phyloP scores from a whole-genome alignment of 371 early-diverging fungal species.

The Smittium culicis region DNA sequence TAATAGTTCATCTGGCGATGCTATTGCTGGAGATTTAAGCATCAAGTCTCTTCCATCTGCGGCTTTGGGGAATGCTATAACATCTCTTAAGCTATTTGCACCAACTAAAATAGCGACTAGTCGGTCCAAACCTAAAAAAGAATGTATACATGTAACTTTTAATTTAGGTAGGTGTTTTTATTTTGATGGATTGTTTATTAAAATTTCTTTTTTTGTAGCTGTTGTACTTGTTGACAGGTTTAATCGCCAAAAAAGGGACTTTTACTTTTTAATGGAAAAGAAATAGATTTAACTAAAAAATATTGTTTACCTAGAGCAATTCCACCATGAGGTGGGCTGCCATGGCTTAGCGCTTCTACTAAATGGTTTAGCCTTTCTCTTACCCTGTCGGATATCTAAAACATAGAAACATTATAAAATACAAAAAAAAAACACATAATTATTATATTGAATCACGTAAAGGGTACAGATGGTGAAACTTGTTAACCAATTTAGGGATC shows the following conservation, averaged over 20 bases:
- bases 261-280: no score
- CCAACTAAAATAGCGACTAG: conserved; percentile 62
- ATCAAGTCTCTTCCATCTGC: conserved; percentile 68
- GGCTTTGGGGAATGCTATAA: conserved; percentile 87
- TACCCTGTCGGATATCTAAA: conserved; percentile 29
- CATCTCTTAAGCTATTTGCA: conserved; percentile 65
- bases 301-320: conserved; percentile 52
- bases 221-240: no score
- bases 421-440: not conserved
- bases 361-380: conserved; percentile 62
- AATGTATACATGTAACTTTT: conserved; percentile 7
- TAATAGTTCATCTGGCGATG: conserved; percentile 43
- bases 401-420: not conserved
- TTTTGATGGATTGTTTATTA: not conserved
- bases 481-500: not conserved
- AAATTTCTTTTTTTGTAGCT: not conserved
- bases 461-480: not conserved
- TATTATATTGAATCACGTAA: not conserved
- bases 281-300: not conserved
- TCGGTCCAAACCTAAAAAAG: conserved; percentile 54
- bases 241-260: no score
- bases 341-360: conserved; percentile 61
- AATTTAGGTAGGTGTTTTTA: conserved; percentile 6
- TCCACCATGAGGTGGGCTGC: conserved; percentile 88
- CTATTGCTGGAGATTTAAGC: conserved; percentile 57